Evolutionary conservation across 1,284 basidiomycete species (phyloP).

Genomic region (Pulchroboletus neoregius): DNA sequence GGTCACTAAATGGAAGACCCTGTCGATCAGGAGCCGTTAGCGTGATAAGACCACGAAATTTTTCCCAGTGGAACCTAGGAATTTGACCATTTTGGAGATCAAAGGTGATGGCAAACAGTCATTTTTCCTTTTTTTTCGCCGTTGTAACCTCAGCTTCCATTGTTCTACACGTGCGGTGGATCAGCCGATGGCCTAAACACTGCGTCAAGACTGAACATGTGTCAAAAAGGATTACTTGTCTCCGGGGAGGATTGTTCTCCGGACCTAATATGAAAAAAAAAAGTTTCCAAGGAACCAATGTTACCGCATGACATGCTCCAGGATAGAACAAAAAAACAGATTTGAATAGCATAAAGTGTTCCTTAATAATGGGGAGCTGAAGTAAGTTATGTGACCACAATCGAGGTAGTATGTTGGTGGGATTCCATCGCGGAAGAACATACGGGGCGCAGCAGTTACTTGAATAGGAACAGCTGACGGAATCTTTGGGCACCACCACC

Average conservation of each 20-base stretch:
- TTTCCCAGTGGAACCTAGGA: constrained; percentile 26
- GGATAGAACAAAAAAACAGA: constrained; percentile 25
- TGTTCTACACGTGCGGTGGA: constrained; percentile 30
- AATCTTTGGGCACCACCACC: constrained; percentile 10
- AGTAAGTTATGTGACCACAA: constrained; percentile 27
- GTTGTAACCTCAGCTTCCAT: constrained; percentile 30
- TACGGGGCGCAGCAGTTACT: constrained; percentile 27
- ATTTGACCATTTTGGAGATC: constrained; percentile 26
- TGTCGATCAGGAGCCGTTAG: constrained; percentile 27
- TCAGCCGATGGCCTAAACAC: constrained; percentile 27
- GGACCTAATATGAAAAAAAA: constrained; percentile 31
- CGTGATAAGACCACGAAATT: constrained; percentile 23
- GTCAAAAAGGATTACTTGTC: constrained; percentile 26
- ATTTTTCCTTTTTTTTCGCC: constrained; percentile 25
- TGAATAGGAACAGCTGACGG: constrained; percentile 18
- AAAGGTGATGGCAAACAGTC: constrained; percentile 12
- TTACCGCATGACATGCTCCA: constrained; percentile 24
- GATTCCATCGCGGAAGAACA: constrained; percentile 26
- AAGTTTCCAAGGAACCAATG: constrained; percentile 25
- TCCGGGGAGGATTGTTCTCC: constrained; percentile 23
- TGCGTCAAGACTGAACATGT: constrained; percentile 19
- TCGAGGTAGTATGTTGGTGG: constrained; percentile 26
- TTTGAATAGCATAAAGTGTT: constrained; percentile 24
- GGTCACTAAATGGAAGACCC: constrained; percentile 31
- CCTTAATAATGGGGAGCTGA: constrained; percentile 29